Evolutionary conservation across 768 basidiomycete genomes (phyloP), one percentile per base, ranked within the genome.

Genomic region (Termitomyces sp.): DNA sequence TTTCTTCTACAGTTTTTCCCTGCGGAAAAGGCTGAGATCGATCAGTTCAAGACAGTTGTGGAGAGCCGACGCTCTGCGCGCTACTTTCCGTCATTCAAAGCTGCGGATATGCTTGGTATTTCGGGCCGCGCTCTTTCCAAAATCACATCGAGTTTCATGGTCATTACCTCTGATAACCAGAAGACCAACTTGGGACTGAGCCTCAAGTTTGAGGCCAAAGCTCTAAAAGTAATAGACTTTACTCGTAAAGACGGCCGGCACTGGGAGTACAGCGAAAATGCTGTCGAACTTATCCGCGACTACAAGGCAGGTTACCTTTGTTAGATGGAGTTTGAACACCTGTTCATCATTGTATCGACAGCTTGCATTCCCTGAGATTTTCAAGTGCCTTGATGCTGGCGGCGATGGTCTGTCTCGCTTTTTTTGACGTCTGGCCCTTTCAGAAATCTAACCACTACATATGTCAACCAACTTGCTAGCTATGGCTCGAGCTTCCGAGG

Each of bases 191-290:
- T 98, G 33, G 97, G 97, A 2, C 81, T 99, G 44, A 93, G 91
- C 69, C 82, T 99, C 64, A 99, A 99, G 71, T 99, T 97, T 62
- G 97, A 99, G 68, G 91, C 85, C 13, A 98, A 97, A 73, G 83
- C 86, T 11, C 71, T 94, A 66, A 99, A 98, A 73, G 97, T 99
- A 1, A 79, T 97, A 47, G 91, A 92, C 61, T 98, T 97, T 72
- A 89, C 94, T 7, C 81, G 85, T 61, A 95, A 96, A 73, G 84
- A 88, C 31, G 88, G 87, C 9, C 76, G 86, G 8, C 79, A 84
- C 36, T 99, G 96, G 97, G 95, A 99, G 68, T 98, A 89, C 67
- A 96, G 93, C 65, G 84, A 93, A 59, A 91, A 87, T 68, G 88
- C 96, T 0, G 74, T 95, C 41, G 78, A 88, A 27, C 80, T 98